Evolutionary conservation across 345 rosid species (phyloP), one percentile per base, ranked within the genome.

Genomic region (Citropsis articulata): DNA sequence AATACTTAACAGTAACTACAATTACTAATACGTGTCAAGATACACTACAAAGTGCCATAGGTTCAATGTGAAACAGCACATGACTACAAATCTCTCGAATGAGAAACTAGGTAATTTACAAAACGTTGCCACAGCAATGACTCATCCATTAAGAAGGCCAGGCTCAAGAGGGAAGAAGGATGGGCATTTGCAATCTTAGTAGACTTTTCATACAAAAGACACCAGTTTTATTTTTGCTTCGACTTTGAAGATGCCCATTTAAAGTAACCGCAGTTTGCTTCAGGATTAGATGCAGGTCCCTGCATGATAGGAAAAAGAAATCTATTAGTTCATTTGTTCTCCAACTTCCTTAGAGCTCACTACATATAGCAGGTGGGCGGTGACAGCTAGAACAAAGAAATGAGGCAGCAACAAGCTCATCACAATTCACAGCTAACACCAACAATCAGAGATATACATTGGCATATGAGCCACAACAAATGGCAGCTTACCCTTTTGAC

Each of bases 201-300:
- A 9, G 16, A 33, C 5, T 9, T 53, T 65, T 30, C 38, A 38
- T 12, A 56, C 40, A 25, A 71, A 18, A 45, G 45, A 18, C 28
- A 60, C 28, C 14, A 4, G 7, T 42, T 24, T 42, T 24, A 38
- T 76, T 85, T 85, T 42, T 67, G 77, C 77, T 78, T 79, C 5
- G 78, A 76, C 81, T 87, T 90, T 5, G 91, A 87, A 9, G 91
- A 84, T 55, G 99, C 97, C 97, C 99, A 93, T 83, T 83, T 91
- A 83, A 95, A 95, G 86, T 83, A 92, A 19, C 97, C 93, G 73
- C 97, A 94, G 78, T 94, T 96, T 72, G 99, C 97, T 83, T 96
- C 94, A 30, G 90, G 92, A 83, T 94, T 94, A 48, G 97, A 89
- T 68, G 94, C 83, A 78, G 98, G 99, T 21, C 99, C 98, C 99